These are phyloP conservation scores for Neurospora sublineolata DNA, from an alignment of 495 filamentous ascomycete genomes.

Conservation along the genomic window DNA sequence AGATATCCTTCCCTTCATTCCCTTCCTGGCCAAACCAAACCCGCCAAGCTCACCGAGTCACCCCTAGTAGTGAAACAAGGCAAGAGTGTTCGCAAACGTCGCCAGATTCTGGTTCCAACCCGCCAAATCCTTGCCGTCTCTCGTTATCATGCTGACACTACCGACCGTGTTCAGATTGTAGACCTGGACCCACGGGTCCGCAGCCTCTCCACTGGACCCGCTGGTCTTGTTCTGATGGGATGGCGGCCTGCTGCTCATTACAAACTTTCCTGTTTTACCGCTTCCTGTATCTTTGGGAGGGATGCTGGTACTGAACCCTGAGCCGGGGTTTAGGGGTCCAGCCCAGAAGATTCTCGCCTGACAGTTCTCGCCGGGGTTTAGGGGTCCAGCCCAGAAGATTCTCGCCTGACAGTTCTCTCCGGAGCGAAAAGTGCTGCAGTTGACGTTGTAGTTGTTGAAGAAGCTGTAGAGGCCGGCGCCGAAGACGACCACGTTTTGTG, in stretches of 20 bases:
- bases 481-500: conserved; percentile 53
- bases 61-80: conserved; percentile 8
- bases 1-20: not conserved
- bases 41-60: conserved; percentile 12
- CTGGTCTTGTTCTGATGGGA: not conserved
- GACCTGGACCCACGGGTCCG: conserved; percentile 5
- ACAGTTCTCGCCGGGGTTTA: conserved; percentile 63
- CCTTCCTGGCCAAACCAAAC: not conserved
- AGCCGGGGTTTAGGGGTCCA: not conserved
- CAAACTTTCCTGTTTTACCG: not conserved
- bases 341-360: conserved; percentile 57
- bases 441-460: conserved; percentile 74
- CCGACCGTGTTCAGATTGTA: conserved; percentile 26
- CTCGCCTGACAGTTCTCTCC: conserved; percentile 74
- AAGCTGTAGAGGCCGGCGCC: conserved; percentile 75
- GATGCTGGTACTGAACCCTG: not conserved
- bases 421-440: conserved; percentile 46
- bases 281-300: not conserved
- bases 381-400: conserved; percentile 34
- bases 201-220: not conserved
- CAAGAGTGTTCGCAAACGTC: conserved; percentile 21
- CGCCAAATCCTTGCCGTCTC: conserved; percentile 14
- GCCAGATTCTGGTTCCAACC: conserved; percentile 16
- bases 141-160: conserved; percentile 22
- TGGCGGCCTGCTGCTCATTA: not conserved